Base-by-base conservation (phyloP, 192 early-diverging fungal genomes). In the Dissophora globulifera region DNA sequence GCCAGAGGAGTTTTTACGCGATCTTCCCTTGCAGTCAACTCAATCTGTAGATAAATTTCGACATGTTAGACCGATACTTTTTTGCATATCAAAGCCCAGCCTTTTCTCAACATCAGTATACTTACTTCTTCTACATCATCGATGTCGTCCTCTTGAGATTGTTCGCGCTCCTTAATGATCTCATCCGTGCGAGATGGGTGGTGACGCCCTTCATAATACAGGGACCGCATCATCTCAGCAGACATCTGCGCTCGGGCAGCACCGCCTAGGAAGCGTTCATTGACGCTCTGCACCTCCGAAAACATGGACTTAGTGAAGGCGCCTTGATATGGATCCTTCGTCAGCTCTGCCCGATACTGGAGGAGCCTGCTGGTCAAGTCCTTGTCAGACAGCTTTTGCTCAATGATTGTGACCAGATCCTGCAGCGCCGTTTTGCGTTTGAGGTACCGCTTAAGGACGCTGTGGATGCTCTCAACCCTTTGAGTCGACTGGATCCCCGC, bases 401-500 rank as follows among this genome's bases (percentile, higher is more conserved):
- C 26, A 8, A 50, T 27, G 13, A 9, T 9, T 16, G 4, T 3
- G 48, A 50, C 23, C 4, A 50, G 48, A 6, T 13, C 7, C 4
- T 13, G 48, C 3, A 50, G 48, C 7, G 25, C 6, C 4, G 48
- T 50, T 9, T 50, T 23, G 26, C 48, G 3, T 13, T 23, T 4
- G 7, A 50, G 2, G 9, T 23, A n/a, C 17, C 50, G 47, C 8
- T 65, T 30, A 20, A 65, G 52, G 23, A 65, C 20, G 19, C 0
- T 1, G 19, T 69, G 16, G 13, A 54, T 43, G 0, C 46, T 20
- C 38, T 54, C 30, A 15, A 70, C 51, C 19, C 30, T 22, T 23
- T 70, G 58, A 4, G 50, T 61, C 16, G 29, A 61, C 30, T 70
- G 67, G 20, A 60, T 60, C 11, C 49, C 19, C 7, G 38, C 67